phyloP scores from a whole-genome alignment of 2,329 filamentous ascomycete species.

The Aureobasidium lini region DNA sequence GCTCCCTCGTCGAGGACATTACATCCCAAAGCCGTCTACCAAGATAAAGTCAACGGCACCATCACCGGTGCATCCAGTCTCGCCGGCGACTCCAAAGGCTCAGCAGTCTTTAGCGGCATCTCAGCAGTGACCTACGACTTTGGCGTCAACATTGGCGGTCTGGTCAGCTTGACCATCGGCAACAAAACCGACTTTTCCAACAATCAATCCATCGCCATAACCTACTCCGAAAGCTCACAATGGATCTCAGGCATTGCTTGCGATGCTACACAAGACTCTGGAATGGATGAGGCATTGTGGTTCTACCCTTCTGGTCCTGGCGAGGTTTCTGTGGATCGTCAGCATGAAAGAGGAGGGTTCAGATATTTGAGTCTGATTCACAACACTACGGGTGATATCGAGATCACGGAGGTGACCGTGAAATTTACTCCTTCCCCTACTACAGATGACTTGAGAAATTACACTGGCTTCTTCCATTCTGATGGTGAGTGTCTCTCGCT shows the following conservation, averaged over 20 bases:
- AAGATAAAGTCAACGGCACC: conserved; percentile 33
- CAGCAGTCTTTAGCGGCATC: conserved; percentile 28
- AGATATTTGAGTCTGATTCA: conserved; percentile 39
- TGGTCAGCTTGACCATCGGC: conserved; percentile 31
- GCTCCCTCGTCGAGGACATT: conserved; percentile 33
- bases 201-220: conserved; percentile 35
- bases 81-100: conserved; percentile 22
- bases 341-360: conserved; percentile 40
- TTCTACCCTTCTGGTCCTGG: conserved; percentile 35
- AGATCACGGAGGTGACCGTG: conserved; percentile 30
- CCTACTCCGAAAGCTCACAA: conserved; percentile 36
- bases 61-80: conserved; percentile 31
- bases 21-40: conserved; percentile 30
- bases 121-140: conserved; percentile 37
- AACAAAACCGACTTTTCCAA: conserved; percentile 21
- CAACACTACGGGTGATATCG: conserved; percentile 36
- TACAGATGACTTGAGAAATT: conserved; percentile 30
- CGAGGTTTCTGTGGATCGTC: conserved; percentile 33
- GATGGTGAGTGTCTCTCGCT: conserved; percentile 20
- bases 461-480: conserved; percentile 37
- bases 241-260: conserved; percentile 42
- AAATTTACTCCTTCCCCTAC: conserved; percentile 41
- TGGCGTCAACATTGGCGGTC: conserved; percentile 33
- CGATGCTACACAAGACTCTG: conserved; percentile 41
- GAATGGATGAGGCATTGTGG: conserved; percentile 43